Conservation (phyloP, 78 protist species). For the Isochrysis galbana region DNA sequence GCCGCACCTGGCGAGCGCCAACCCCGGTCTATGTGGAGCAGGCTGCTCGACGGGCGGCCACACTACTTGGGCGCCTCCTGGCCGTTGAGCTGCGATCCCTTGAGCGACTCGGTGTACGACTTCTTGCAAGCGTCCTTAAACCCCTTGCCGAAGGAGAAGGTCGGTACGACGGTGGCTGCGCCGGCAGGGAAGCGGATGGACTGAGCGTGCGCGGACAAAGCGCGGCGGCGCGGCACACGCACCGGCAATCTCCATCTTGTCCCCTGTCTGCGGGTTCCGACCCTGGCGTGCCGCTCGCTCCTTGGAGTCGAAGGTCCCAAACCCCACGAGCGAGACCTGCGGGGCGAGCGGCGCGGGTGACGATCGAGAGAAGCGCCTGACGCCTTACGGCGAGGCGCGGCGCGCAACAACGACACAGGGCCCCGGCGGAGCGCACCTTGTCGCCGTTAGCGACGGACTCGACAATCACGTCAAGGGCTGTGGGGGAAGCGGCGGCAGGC, state of each 20-base stretch:
- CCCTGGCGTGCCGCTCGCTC: neutral
- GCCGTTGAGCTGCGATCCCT: too few relatives aligned
- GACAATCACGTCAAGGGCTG: slow-evolving; percentile 1
- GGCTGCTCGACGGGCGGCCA: too few relatives aligned
- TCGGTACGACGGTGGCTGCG: neutral
- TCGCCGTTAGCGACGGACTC: neutral
- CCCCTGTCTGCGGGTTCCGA: neutral
- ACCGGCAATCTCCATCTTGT: neutral
- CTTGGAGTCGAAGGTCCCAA: slow-evolving; percentile 3
- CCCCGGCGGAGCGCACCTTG: neutral
- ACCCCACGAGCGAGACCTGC: neutral
- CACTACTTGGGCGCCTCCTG: too few relatives aligned
- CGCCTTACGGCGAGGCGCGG: too few relatives aligned
- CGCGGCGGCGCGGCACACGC: neutral
- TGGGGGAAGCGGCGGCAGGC: neutral
- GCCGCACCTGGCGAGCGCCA: too few relatives aligned
- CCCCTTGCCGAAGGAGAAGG: neutral
- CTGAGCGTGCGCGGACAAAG: neutral
- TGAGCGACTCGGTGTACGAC: too few relatives aligned
- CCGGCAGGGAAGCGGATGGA: neutral
- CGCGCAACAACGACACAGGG: too few relatives aligned
- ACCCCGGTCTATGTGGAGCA: too few relatives aligned
- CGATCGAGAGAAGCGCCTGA: too few relatives aligned
- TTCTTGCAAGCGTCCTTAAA: too few relatives aligned
- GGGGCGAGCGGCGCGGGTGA: too few relatives aligned